Base-by-base conservation (phyloP, 768 basidiomycete genomes). In the Mycena rosella region DNA sequence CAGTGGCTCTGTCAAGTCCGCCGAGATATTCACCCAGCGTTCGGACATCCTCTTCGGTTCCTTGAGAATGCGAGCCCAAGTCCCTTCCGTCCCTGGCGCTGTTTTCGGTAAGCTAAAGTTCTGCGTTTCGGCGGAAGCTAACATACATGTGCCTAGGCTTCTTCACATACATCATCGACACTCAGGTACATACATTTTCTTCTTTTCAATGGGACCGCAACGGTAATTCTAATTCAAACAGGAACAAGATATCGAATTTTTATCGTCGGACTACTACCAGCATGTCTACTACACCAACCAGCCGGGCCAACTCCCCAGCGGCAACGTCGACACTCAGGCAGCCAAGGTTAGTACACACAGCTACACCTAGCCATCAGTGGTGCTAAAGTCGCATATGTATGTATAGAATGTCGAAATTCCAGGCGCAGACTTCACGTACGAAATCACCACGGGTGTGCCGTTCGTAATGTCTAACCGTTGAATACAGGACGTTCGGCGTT, bases 241-340 rank as follows among this genome's bases (percentile, higher is more conserved):
- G 56, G 71, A 72, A 53, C 71, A 72, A 30, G 71, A 72, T 26
- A 72, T 72, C 26, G 71, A 72, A 54, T 72, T 72, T 20, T 44
- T 72, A 11, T 69, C 67, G 5, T 66, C 67, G 4, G 67, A 69
- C 51, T 63, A 63, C 30, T 66, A 62, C 24, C 67, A 72, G 26
- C 71, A 66, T 7, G 15, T 72, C 5, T 40, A 72, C 14, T 72
- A 72, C 49, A 72, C 71, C 1, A 66, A 72, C 30, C 71, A 72
- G 24, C 71, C 71, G 6, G 68, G 71, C 6, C 49, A 54, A 2
- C 27, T 68, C 1, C 45, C 54, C 9, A 58, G 55, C 38, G 56
- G 70, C 52, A 48, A 44, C 11, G 24, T 44, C 0, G 64, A 72
- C 38, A 22, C 64, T 7, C 27, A 29, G 26, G 64, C 71, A 17